Evolutionary conservation across 805 yeast species (phyloP).

Genomic region (Saturnispora dispora): DNA sequence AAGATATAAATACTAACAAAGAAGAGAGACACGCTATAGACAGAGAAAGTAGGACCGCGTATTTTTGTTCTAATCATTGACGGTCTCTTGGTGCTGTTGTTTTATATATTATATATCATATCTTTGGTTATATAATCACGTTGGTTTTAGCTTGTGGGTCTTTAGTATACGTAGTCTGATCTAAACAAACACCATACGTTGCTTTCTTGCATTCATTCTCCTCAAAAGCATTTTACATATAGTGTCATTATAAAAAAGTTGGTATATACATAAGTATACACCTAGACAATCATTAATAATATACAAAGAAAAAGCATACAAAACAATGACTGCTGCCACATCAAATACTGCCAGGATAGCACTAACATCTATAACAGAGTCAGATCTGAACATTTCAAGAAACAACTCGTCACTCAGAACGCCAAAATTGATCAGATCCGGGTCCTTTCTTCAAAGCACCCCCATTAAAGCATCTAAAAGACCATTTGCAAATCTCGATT

Average conservation of each 20-base stretch:
- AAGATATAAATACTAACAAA: constrained; percentile 2
- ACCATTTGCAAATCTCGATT: neutral
- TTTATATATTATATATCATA: neutral
- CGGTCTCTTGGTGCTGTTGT: neutral
- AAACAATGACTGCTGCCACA: neutral
- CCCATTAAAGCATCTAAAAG: constrained; percentile 2
- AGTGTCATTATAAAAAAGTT: neutral
- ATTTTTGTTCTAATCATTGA: constrained; percentile 2
- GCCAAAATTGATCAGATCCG: neutral
- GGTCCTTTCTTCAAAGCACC: constrained; percentile 4
- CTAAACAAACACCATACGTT: neutral
- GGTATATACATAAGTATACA: neutral
- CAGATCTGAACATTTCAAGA: constrained; percentile 17
- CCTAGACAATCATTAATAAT: neutral
- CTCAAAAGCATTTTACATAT: neutral
- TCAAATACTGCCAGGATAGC: constrained; percentile 17
- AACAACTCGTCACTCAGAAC: neutral
- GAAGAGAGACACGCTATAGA: neutral
- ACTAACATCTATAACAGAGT: constrained; percentile 16
- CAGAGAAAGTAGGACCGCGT: neutral
- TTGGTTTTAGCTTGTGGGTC: neutral
- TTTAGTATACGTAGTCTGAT: neutral
- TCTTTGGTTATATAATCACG: neutral
- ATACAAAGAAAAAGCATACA: neutral
- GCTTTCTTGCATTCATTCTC: neutral